A percentile compares a stretch with the other conserved stretches of the same genome.
phyloP scores from a whole-genome alignment of 805 yeast genomes.

The Candida awuae region DNA sequence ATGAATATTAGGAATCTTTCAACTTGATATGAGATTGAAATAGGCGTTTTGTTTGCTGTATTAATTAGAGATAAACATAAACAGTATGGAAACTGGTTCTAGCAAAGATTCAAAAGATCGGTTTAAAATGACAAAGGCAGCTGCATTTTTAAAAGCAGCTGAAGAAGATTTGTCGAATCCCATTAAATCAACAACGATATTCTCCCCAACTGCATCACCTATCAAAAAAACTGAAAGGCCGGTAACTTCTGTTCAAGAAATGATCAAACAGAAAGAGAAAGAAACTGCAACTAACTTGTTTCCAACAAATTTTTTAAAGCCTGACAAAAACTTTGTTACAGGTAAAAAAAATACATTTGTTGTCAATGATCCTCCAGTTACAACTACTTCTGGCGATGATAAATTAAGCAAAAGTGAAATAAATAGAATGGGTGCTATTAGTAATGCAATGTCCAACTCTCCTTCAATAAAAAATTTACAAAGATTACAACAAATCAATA shows the following conservation, averaged over 20 bases:
- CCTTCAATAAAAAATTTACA: slow-evolving; percentile 31
- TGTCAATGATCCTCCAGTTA: slow-evolving; percentile 11
- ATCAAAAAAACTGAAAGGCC: slow-evolving; percentile 5
- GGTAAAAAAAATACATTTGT: slow-evolving; percentile 6
- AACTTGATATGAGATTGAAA: too few species aligned
- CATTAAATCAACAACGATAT: neutral
- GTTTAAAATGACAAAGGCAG: slow-evolving; percentile 7
- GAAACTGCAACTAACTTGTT: slow-evolving; percentile 19
- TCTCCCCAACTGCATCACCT: slow-evolving; percentile 6
- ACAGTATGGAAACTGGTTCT: too few species aligned
- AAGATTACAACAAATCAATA: slow-evolving; percentile 11
- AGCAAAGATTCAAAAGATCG: too few species aligned
- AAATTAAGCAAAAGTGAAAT: slow-evolving; percentile 23
- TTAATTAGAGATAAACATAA: too few species aligned
- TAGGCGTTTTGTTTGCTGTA: slow-evolving; percentile 1
- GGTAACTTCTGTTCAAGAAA: slow-evolving; percentile 27
- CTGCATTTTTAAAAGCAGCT: slow-evolving; percentile 3
- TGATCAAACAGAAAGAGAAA: slow-evolving; percentile 28
- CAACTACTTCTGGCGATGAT: slow-evolving; percentile 9
- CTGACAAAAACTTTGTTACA: slow-evolving; percentile 11
- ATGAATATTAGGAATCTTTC: neutral
- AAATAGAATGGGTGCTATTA: slow-evolving; percentile 27
- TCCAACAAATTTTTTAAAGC: slow-evolving; percentile 19
- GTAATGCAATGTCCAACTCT: slow-evolving; percentile 28
- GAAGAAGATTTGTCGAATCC: neutral